Evolutionary conservation across 164 flowering plant species (phyloP).

Genomic region (Dillenia suffruticosa): DNA sequence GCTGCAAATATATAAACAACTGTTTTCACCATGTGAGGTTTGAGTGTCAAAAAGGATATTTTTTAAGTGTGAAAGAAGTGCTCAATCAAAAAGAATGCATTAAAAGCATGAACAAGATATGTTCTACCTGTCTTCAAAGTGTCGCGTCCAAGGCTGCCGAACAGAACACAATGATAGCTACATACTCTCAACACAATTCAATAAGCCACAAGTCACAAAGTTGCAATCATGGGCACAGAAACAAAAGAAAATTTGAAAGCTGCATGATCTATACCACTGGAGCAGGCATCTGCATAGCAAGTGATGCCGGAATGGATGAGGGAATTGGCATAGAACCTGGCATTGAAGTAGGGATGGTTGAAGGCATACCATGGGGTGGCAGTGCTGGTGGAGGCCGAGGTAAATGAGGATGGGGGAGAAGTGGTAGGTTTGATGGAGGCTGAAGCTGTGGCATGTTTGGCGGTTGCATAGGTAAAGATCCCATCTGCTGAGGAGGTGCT

Average conservation of each 20-base stretch:
- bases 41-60: no score
- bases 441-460: conserved; percentile 72
- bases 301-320: conserved; percentile 29
- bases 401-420: conserved; percentile 68
- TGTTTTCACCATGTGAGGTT: no score
- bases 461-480: conserved; percentile 52
- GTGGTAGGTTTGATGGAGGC: conserved; percentile 65
- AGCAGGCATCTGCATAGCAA: conserved; percentile 48
- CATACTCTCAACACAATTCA: no score
- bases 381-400: conserved; percentile 75
- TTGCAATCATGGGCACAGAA: no score
- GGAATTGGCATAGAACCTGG: conserved; percentile 53
- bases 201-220: no score
- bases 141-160: no score
- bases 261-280: conserved; percentile 44
- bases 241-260: neutral
- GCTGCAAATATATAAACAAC: no score
- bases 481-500: conserved; percentile 58
- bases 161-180: no score
- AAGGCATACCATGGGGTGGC: conserved; percentile 52
- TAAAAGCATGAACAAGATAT: no score
- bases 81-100: no score
- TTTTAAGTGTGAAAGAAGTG: no score
- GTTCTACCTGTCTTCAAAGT: no score
- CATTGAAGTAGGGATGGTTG: conserved; percentile 41